Conservation (phyloP, 2,329 filamentous ascomycete genomes). For the Bipolaris victoriae region DNA sequence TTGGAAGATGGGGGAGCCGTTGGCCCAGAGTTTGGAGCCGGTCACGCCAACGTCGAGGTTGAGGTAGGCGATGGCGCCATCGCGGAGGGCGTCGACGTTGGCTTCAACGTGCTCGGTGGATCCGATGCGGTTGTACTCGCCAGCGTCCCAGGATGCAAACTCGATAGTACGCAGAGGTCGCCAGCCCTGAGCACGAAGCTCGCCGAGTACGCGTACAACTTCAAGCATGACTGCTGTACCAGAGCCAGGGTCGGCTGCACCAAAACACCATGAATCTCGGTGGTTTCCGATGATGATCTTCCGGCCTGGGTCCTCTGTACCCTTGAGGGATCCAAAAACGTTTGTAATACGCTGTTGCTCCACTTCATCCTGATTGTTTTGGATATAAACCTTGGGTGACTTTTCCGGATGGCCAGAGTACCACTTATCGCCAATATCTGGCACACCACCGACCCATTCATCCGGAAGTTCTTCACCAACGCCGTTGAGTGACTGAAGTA, state of each 20-base stretch:
- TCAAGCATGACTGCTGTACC: slow-evolving; percentile 93
- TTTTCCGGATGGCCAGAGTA: slow-evolving; percentile 76
- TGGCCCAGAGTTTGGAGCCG: slow-evolving; percentile 75
- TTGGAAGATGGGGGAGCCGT: slow-evolving; percentile 80
- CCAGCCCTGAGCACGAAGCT: slow-evolving; percentile 80
- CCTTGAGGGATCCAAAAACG: slow-evolving; percentile 80
- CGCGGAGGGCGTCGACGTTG: slow-evolving; percentile 73
- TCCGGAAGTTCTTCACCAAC: slow-evolving; percentile 72
- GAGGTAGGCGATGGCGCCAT: slow-evolving; percentile 82
- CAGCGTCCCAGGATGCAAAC: slow-evolving; percentile 95
- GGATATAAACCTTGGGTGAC: slow-evolving; percentile 78
- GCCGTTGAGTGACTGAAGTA: slow-evolving; percentile 78
- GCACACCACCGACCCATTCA: slow-evolving; percentile 78
- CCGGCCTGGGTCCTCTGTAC: slow-evolving; percentile 83
- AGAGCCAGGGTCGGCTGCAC: slow-evolving; percentile 80
- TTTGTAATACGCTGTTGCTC: slow-evolving; percentile 89
- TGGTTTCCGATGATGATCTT: slow-evolving; percentile 91
- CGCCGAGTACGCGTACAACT: slow-evolving; percentile 81
- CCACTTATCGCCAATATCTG: slow-evolving; percentile 73
- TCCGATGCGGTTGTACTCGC: slow-evolving; percentile 90
- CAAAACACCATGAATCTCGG: slow-evolving; percentile 90
- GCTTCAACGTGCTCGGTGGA: slow-evolving; percentile 95
- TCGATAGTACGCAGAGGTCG: slow-evolving; percentile 91
- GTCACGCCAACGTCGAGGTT: slow-evolving; percentile 87
- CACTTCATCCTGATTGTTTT: slow-evolving; percentile 85